Conservation (phyloP, 2,329 filamentous ascomycete genomes). For the Epichloe sp. region DNA sequence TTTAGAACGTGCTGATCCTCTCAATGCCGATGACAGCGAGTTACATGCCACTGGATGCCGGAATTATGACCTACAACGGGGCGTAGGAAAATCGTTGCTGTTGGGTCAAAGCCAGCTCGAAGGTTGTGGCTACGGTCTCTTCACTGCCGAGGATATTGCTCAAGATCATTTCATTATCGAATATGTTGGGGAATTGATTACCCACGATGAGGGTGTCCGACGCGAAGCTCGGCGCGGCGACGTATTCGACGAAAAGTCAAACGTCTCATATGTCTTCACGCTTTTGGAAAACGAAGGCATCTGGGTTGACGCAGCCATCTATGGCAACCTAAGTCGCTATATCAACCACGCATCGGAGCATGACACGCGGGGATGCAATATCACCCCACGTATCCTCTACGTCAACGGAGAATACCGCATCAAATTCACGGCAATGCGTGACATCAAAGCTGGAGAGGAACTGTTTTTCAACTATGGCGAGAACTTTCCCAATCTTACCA, state of each 20-base stretch:
- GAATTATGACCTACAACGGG: constrained; percentile 61
- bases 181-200: constrained; percentile 68
- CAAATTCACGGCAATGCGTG: constrained; percentile 53
- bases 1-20: constrained; percentile 52
- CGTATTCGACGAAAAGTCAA: constrained; percentile 45
- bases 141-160: constrained; percentile 52
- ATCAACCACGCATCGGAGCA: constrained; percentile 60
- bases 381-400: constrained; percentile 51
- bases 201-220: constrained; percentile 54
- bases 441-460: constrained; percentile 61
- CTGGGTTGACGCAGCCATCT: constrained; percentile 62
- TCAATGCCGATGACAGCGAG: constrained; percentile 46
- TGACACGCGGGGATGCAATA: constrained; percentile 42
- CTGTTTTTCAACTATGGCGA: constrained; percentile 73
- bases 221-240: constrained; percentile 49
- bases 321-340: constrained; percentile 70
- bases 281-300: constrained; percentile 46
- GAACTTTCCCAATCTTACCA: constrained; percentile 48
- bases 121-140: constrained; percentile 61
- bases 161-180: constrained; percentile 66
- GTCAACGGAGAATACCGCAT: constrained; percentile 69
- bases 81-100: constrained; percentile 49
- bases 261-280: constrained; percentile 52
- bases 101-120: constrained; percentile 58
- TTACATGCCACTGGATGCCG: constrained; percentile 49